These are phyloP conservation scores for Hymenoscyphus linearis DNA, from an alignment of 2,329 filamentous ascomycete species.

Conservation along the genomic window DNA sequence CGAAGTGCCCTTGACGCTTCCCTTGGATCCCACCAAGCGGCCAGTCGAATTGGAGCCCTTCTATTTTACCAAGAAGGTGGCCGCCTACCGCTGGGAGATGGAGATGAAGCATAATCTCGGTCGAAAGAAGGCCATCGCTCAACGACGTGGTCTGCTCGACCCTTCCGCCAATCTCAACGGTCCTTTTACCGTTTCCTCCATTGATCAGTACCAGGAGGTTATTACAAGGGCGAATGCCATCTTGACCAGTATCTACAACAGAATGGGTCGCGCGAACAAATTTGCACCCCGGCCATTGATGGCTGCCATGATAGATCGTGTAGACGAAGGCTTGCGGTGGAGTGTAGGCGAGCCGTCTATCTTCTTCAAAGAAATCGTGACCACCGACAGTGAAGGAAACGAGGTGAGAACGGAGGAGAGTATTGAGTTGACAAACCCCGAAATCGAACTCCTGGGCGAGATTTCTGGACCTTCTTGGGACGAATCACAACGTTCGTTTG, in stretches of 20 bases:
- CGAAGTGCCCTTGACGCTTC: conserved; percentile 22
- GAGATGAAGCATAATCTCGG: conserved; percentile 20
- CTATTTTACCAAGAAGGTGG: conserved; percentile 24
- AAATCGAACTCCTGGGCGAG: not conserved
- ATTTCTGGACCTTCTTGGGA: not conserved
- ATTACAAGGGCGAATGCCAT: conserved; percentile 2
- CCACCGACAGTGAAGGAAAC: no score
- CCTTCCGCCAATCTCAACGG: conserved; percentile 23
- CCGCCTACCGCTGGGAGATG: conserved; percentile 16
- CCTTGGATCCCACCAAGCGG: conserved; percentile 22
- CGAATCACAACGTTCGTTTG: not conserved
- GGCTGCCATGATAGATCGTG: not conserved
- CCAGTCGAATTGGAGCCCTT: conserved; percentile 25
- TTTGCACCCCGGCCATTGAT: conserved; percentile 16
- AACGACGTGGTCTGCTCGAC: conserved; percentile 7
- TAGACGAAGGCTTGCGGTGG: not conserved
- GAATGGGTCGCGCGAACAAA: conserved; percentile 1
- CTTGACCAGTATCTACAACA: not conserved
- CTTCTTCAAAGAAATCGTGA: no score
- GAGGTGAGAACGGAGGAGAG: no score
- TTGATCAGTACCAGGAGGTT: conserved; percentile 11
- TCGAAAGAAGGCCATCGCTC: not conserved
- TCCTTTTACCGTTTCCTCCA: conserved; percentile 15
- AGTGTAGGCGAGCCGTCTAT: no score
- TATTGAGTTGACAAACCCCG: not conserved